phyloP scores from a whole-genome alignment of 176 grass and related monocot genomes.

The Lolium multiflorum region DNA sequence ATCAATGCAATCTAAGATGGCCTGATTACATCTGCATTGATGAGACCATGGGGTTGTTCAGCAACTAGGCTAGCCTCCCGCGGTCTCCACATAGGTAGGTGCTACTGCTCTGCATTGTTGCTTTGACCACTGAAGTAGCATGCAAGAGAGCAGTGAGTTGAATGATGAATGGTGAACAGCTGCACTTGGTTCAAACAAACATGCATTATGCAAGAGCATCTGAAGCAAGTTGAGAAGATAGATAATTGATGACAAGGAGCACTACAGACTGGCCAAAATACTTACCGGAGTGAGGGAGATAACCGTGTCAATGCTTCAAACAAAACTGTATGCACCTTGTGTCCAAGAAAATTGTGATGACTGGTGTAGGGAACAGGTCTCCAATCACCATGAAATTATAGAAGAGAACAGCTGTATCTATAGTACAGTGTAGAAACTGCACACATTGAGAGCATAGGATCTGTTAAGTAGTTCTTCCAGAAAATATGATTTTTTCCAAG shows the following conservation, averaged over 20 bases:
- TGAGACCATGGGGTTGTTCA: slow-evolving; percentile 36
- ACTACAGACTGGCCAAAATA: slow-evolving; percentile 1
- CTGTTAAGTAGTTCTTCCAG: too few relatives aligned
- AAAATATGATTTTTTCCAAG: too few relatives aligned
- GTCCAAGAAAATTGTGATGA: slow-evolving; percentile 7
- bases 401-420: slow-evolving; percentile 1
- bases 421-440: not conserved
- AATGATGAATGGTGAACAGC: not conserved
- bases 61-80: slow-evolving; percentile 40
- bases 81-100: not conserved
- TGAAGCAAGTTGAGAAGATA: not conserved
- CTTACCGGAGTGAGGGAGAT: slow-evolving; percentile 36
- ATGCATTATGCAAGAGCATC: not conserved
- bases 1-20: not conserved
- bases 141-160: not conserved
- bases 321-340: slow-evolving; percentile 8
- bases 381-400: slow-evolving; percentile 25
- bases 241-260: not conserved
- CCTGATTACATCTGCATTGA: slow-evolving; percentile 23
- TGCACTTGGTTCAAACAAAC: not conserved
- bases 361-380: slow-evolving; percentile 41
- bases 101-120: not conserved
- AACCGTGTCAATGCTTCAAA: slow-evolving; percentile 39
- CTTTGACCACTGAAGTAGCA: not conserved
- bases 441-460: not conserved